Evolutionary conservation across 257 asterid genomes (phyloP), one percentile per base, ranked within the genome.

Genomic region (Dorcoceras hygrometricum): DNA sequence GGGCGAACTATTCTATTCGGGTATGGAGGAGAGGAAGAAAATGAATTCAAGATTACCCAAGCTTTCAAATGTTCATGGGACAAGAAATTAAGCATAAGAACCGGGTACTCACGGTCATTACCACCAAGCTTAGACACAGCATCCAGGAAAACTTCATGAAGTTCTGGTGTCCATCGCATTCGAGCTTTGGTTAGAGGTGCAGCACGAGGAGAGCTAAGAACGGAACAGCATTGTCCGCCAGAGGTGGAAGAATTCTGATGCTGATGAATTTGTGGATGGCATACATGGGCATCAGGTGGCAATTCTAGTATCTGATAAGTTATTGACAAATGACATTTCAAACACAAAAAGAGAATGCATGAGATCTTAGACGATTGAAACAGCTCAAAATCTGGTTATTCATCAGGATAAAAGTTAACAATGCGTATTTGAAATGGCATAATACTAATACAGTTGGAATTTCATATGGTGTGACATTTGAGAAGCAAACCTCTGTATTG

Each of bases 131-230:
- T 88, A 75, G 70, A 75, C 63, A 91, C 91, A 46, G 97, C 86
- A 28, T 84, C 93, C 56, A 88, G 74, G 65, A 90, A 90, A 56
- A 76, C 75, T 70, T 90, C 96, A 63, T 90, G 97, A 80, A 88
- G 96, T 71, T 90, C 97, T 2, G 95, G 96, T 22, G 96, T 90
- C 97, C 97, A 90, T 62, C 96, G 96, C 97, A 90, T 90, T 14
- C 97, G 86, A 62, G 95, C 77, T 80, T 86, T 91, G 26, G 82
- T 46, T 63, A 63, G 62, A 1, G 83, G 76, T 59, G 90, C 71
- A 58, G 87, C 29, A 70, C 90, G 74, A 2, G 85, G 80, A 69
- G 90, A 82, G 74, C 78, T 70, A 27, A 76, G 80, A 50, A 67
- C 65, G 23, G 79, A 71, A 56, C 66, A 73, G 61, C 64, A 65